Evolutionary conservation across 2,329 filamentous ascomycete species (phyloP).

Genomic region (Geosmithia flava): DNA sequence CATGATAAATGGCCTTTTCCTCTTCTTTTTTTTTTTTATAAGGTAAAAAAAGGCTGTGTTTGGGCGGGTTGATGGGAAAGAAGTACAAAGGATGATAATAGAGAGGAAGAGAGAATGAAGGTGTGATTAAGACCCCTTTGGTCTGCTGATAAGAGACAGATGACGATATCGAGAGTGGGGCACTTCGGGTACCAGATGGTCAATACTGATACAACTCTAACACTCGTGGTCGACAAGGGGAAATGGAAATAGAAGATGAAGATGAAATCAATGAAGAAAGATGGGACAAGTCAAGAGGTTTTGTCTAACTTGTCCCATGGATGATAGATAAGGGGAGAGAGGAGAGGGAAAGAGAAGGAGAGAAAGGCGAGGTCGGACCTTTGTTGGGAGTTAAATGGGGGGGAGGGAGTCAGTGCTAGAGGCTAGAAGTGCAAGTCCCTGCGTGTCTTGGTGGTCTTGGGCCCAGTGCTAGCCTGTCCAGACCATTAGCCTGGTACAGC

Average conservation of each 20-base stretch:
- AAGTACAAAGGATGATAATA: neutral
- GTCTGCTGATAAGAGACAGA: slow-evolving; percentile 2
- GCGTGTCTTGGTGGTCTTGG: neutral
- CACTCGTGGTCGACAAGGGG: neutral
- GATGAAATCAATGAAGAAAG: neutral
- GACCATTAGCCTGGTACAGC: neutral
- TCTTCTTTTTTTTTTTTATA: neutral
- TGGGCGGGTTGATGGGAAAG: no score
- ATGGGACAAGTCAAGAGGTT: neutral
- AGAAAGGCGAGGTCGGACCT: neutral
- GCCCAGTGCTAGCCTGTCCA: neutral
- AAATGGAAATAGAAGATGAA: neutral
- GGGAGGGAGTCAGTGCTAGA: neutral
- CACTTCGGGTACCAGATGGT: neutral
- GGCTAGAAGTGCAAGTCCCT: neutral
- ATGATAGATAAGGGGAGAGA: neutral
- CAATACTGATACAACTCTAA: neutral
- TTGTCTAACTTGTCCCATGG: neutral
- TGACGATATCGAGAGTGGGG: slow-evolving; percentile 1
- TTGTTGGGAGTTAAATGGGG: neutral
- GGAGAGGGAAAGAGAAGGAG: neutral
- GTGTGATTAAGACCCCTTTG: neutral
- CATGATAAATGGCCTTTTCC: slow-evolving; percentile 21
- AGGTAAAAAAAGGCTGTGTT: no score
- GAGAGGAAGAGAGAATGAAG: neutral